Conservation (phyloP, 805 yeast genomes). For the Priceomyces medius region DNA sequence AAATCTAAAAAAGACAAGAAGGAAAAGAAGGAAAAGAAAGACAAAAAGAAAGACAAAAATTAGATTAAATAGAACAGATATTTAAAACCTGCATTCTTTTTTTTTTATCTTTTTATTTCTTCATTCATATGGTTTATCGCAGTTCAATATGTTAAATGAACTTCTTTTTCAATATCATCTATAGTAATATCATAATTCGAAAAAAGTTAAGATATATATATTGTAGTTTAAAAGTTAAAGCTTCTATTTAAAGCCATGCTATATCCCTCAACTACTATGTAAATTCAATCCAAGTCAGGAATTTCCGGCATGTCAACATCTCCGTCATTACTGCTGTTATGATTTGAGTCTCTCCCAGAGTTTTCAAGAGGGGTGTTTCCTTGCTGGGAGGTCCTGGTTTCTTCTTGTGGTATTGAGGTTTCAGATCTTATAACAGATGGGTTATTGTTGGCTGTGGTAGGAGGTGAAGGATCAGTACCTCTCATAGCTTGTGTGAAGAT, state of each 20-base stretch:
- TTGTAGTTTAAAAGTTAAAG: neutral
- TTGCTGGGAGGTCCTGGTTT: neutral
- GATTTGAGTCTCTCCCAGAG: neutral
- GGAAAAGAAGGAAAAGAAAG: slow-evolving; percentile 27
- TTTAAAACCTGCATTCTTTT: slow-evolving; percentile 9
- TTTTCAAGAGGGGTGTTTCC: neutral
- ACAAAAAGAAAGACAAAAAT: slow-evolving; percentile 23
- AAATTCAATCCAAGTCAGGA: slow-evolving; percentile 12
- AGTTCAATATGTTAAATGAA: neutral
- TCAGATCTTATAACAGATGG: neutral
- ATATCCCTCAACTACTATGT: neutral
- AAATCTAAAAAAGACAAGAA: slow-evolving; percentile 24
- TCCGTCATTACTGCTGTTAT: slow-evolving; percentile 3
- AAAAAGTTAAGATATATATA: neutral
- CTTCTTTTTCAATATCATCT: neutral
- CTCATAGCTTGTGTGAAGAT: slow-evolving; percentile 11
- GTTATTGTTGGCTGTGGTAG: neutral
- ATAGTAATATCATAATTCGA: neutral
- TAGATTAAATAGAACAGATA: slow-evolving; percentile 26
- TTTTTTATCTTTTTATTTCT: slow-evolving; percentile 5
- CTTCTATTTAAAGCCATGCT: neutral
- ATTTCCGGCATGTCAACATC: slow-evolving; percentile 14
- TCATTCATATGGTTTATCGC: slow-evolving; percentile 2
- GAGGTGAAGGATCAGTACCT: slow-evolving; percentile 3
- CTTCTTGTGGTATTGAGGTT: neutral